Base-by-base conservation (phyloP, 148 eudicot species). In the Limonium bicolor region DNA sequence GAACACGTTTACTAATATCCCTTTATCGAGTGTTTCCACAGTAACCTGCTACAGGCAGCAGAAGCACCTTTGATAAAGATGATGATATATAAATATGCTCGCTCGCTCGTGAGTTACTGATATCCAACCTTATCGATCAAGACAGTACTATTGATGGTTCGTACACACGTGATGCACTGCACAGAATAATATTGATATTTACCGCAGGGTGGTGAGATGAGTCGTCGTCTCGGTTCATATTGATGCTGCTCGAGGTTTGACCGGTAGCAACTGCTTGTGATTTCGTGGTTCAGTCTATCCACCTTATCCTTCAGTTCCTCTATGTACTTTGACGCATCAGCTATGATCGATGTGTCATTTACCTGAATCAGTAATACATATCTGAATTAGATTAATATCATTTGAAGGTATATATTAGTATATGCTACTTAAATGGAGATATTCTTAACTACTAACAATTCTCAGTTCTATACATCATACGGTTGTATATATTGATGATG, bases 301-400 rank as follows among this genome's bases (percentile, higher is more conserved):
- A 80, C 70, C 46, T 60, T 80, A 47, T 62, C 56, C 61, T 70
- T 73, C 48, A 76, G 66, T 27, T 80, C 80, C 54, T 63, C 41
- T 37, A 80, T 76, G 40, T 76, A 77, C 40, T 59, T 80, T 11
- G 90, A 41, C 11, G 90, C 90, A 50, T 80, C 78, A 0, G 46
- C 66, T 20, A 76, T 41, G 18, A 80, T 76, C 12, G 90, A 73
- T 19, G 68, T 45, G 16, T 62, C 55, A 38, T 65, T 67, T 7
- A 48, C 66, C 90, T 80, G 64, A 27, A 48, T 2, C n/a, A 13
- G n/a, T 14, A 28, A 50, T 31, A 19, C 10, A 14, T 15, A 34
- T 22, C 5, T 36, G 6, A 14, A 36, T 36, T 6, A 35, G 14
- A 35, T 35, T 7, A 35, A 11, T 14, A 27, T 38, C n/a, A n/a